A percentile compares a stretch with the other conserved stretches of the same genome.
Evolutionary conservation across 768 basidiomycete genomes (phyloP).

Genomic region (Royoungia palumana): DNA sequence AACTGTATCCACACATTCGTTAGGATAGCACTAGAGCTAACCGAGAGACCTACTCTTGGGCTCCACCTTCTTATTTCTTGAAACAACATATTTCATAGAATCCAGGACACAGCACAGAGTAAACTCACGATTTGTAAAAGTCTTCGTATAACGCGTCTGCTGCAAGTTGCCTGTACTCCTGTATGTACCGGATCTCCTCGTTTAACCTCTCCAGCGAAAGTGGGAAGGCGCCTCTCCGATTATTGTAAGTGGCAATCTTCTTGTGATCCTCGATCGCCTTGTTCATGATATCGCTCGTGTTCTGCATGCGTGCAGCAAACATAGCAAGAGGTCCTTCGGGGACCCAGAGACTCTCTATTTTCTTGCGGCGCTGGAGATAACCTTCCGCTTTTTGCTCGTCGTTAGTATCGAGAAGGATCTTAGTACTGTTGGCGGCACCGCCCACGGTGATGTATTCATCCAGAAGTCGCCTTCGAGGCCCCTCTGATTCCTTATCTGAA

Average conservation of each 20-base stretch:
- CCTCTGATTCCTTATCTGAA: conserved; percentile 23
- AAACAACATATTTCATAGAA: background rate
- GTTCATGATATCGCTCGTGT: conserved; percentile 15
- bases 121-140: conserved; percentile 21
- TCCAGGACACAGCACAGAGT: too few relatives aligned
- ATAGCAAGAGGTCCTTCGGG: conserved; percentile 13
- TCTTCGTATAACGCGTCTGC: conserved; percentile 17
- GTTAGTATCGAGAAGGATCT: conserved; percentile 22
- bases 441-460: conserved; percentile 29
- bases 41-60: conserved; percentile 18
- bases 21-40: background rate
- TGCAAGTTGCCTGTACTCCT: conserved; percentile 16
- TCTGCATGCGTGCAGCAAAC: conserved; percentile 24
- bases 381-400: conserved; percentile 23
- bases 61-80: conserved; percentile 17
- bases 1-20: conserved; percentile 10
- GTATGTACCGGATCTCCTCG: conserved; percentile 21
- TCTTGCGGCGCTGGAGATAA: conserved; percentile 19
- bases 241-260: conserved; percentile 8
- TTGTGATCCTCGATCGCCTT: conserved; percentile 20
- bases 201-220: conserved; percentile 21
- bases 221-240: conserved; percentile 20
- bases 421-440: conserved; percentile 24
- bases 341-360: conserved; percentile 18
- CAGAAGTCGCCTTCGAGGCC: conserved; percentile 18